Base-by-base conservation (phyloP, 345 rosid species). In the Eucalyptus curtisii region DNA sequence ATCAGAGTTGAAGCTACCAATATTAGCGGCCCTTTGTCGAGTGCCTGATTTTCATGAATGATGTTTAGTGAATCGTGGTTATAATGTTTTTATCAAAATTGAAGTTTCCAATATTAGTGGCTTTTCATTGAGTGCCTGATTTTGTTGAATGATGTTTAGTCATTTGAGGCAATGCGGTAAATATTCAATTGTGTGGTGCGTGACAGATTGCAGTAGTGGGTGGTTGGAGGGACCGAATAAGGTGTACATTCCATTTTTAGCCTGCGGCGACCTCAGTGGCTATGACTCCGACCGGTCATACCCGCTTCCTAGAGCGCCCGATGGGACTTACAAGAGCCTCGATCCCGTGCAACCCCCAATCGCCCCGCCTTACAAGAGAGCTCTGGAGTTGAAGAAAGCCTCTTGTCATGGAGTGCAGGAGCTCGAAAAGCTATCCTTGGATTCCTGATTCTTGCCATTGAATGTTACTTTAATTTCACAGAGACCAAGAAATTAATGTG, bases 271-370 rank as follows among this genome's bases (percentile, higher is more conserved):
- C 92, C 97, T 95, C 37, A 92, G 95, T 19, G 98, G 99, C 40
- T 96, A 95, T 87, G 99, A 96, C 86, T 98, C 99, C 13, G 99
- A 98, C 90, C 96, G 96, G 85, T 98, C 99, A 30, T 98, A 97
- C 91, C 99, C 98, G 6, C 95, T 96, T 6, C 97, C 98, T 0
- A 95, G 93, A 94, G 95, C 90, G 52, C 95, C 96, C 6, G 97
- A 95, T 7, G 97, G 98, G n/a, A 91, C 90, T 19, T 94, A 95
- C 92, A 95, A 93, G 93, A 95, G 97, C 91, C 91, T 98, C 91
- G 97, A 96, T 91, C 98, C 98, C 80, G 94, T 98, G 68, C 99
- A 98, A 85, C 97, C 98, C 31, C 99, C 99, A 19, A 95, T 96
- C 71, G 98, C 98, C 22, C 99, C 99, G 9, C 98, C 99, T 88